These are phyloP conservation scores for Tulasnella sp. DNA, from an alignment of 768 basidiomycete species.

Conservation along the genomic window DNA sequence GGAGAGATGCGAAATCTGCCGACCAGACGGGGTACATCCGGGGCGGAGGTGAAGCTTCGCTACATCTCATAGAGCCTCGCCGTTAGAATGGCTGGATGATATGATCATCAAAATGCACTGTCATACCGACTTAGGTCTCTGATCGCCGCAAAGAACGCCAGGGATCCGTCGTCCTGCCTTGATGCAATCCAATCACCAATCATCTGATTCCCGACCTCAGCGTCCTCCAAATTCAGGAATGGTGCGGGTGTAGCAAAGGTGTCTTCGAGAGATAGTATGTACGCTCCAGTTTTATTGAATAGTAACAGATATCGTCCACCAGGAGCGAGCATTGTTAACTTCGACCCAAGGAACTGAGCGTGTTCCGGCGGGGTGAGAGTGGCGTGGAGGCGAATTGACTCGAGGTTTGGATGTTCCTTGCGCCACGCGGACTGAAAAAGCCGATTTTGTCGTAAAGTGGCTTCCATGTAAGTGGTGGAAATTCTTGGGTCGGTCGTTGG, in stretches of 20 bases:
- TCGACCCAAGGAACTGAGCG: background rate
- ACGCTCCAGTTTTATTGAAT: background rate
- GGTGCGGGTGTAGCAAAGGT: background rate
- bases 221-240: background rate
- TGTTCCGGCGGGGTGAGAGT: background rate
- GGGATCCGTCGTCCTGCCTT: background rate
- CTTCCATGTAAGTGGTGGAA: background rate
- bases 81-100: background rate
- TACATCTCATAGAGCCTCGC: background rate
- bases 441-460: background rate
- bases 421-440: background rate
- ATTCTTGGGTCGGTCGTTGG: background rate
- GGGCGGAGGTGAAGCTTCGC: background rate
- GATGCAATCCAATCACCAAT: background rate
- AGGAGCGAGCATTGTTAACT: background rate
- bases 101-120: background rate
- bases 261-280: background rate
- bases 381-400: background rate
- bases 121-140: background rate
- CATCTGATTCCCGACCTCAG: background rate
- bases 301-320: background rate
- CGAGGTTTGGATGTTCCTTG: background rate
- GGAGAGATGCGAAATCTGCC: background rate
- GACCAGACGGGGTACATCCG: background rate
- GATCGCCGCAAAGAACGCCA: background rate